Evolutionary conservation across 2,329 filamentous ascomycete genomes (phyloP), one percentile per base, ranked within the genome.

Genomic region (Cladosporium sp.): DNA sequence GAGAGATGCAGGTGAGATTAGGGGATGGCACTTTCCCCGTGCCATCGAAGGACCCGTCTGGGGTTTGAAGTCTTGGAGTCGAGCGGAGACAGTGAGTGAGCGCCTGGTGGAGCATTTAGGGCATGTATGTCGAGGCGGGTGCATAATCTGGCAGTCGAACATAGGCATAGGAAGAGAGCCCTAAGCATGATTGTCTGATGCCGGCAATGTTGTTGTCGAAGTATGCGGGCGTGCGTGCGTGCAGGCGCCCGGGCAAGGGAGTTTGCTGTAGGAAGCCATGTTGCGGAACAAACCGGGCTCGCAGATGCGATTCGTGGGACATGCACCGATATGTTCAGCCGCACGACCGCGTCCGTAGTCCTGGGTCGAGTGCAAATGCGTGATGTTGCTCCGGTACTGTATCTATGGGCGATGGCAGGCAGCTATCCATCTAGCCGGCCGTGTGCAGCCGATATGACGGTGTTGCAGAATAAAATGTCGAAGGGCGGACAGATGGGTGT

Each of bases 381-480:
- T 54, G 54, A 21, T 57, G n/a, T 21, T 23, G 28, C 16, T 39
- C 8, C 28, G 54, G n/a, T 26, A 51, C 23, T 16, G 48, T 28
- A 28, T 21, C 28, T n/a, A 36, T 39, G 32, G 32, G 6, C 6
- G 23, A 51, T 16, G 13, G 21, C 32, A 23, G 30, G 54, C 30
- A 32, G 54, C 32, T 5, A 23, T 57, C 26, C 54, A 32, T 10
- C 18, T 18, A 54, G 51, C 30, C 51, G 54, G 21, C 7, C 54
- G 30, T 25, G 21, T 25, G 39, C 54, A 21, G 30, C 32, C 10
- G 28, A 34, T 23, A 32, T 34, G n/a, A 57, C 30, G 32, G 54
- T 39, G 54, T 57, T 36, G 21, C 54, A 39, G 54, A 39, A 57
- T 57, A 32, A 57, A 32, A 57, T 57, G 54, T 57, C 54, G 54